Evolutionary conservation across 805 yeast species (phyloP).

Genomic region (Teunomyces gatunensis): DNA sequence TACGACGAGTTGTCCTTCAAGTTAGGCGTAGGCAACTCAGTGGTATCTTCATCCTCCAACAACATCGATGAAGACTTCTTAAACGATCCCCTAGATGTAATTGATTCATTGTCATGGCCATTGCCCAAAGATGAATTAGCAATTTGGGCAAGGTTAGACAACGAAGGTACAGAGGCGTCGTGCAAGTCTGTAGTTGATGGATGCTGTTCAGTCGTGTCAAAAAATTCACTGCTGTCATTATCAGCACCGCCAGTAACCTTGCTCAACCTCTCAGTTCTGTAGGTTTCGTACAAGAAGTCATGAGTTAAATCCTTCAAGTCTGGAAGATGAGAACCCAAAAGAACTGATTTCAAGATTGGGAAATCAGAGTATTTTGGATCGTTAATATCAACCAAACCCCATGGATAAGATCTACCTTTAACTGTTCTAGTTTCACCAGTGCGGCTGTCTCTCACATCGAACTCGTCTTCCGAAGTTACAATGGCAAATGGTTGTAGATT

Average conservation of each 20-base stretch:
- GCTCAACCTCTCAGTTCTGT: conserved; percentile 74
- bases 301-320: conserved; percentile 81
- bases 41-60: conserved; percentile 24
- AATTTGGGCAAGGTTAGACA: conserved; percentile 61
- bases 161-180: conserved; percentile 43
- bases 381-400: conserved; percentile 65
- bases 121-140: conserved; percentile 17
- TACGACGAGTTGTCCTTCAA: conserved; percentile 27
- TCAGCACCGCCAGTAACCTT: conserved; percentile 47
- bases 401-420: conserved; percentile 68
- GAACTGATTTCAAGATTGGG: conserved; percentile 59
- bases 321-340: conserved; percentile 79
- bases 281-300: conserved; percentile 70
- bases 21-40: conserved; percentile 23
- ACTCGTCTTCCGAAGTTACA: conserved; percentile 60
- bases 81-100: conserved; percentile 19
- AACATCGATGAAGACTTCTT: conserved; percentile 35
- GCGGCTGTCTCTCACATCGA: conserved; percentile 36
- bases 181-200: neutral
- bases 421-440: conserved; percentile 45
- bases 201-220: conserved; percentile 24
- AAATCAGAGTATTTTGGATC: conserved; percentile 54
- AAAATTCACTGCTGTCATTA: conserved; percentile 14
- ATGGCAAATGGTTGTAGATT: conserved; percentile 75
- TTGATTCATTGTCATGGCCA: conserved; percentile 16